Evolutionary conservation across 495 filamentous ascomycete species (phyloP).

Genomic region (Aspergillus panamensis): DNA sequence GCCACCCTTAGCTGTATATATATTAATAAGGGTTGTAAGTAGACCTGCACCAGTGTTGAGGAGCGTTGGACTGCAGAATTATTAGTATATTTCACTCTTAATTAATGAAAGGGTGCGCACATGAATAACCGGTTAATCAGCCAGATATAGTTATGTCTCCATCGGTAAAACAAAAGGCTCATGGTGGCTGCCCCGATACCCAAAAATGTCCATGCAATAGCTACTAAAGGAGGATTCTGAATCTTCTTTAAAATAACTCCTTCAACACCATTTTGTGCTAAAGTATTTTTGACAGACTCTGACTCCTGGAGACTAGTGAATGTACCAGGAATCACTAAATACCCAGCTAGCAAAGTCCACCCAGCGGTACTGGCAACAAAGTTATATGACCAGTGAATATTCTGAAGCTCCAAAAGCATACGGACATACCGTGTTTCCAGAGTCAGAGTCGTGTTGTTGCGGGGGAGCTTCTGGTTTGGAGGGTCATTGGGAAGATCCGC

Average conservation of each 20-base stretch:
- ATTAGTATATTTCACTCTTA: background rate
- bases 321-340: slow-evolving; percentile 37
- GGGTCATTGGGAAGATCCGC: background rate
- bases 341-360: slow-evolving; percentile 36
- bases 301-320: slow-evolving; percentile 32
- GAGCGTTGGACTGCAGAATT: background rate
- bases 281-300: slow-evolving; percentile 14
- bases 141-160: slow-evolving; percentile 28
- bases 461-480: background rate
- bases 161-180: slow-evolving; percentile 17
- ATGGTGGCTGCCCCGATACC: slow-evolving; percentile 17
- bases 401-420: slow-evolving; percentile 12
- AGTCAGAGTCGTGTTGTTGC: slow-evolving; percentile 1
- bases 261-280: slow-evolving; percentile 12
- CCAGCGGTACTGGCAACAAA: slow-evolving; percentile 12
- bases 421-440: slow-evolving; percentile 9
- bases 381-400: slow-evolving; percentile 19
- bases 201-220: slow-evolving; percentile 24
- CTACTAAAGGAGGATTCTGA: slow-evolving; percentile 25
- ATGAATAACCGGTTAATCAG: slow-evolving; percentile 20
- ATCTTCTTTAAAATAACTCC: slow-evolving; percentile 19
- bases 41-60: slow-evolving; percentile 11
- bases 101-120: background rate
- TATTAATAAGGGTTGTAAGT: slow-evolving; percentile 41
- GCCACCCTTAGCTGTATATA: slow-evolving; percentile 37